These are phyloP conservation scores for Ogataea nakhonphanomensis DNA, from an alignment of 805 yeast genomes.

Conservation along the genomic window DNA sequence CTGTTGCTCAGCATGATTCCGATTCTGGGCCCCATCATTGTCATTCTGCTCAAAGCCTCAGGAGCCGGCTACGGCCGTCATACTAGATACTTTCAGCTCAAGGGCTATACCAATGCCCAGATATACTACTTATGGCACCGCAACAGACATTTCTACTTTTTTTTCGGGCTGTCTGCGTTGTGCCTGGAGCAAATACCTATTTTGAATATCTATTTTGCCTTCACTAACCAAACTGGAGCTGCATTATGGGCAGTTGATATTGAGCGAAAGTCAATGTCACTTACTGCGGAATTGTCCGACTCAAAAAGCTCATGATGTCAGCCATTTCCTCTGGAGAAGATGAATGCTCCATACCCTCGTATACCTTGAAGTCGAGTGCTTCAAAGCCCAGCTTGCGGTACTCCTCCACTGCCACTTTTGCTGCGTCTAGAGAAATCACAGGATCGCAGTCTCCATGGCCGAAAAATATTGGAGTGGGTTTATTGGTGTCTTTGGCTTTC, in stretches of 20 bases:
- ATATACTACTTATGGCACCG: slow-evolving; percentile 35
- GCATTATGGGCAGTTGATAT: slow-evolving; percentile 59
- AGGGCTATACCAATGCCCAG: slow-evolving; percentile 45
- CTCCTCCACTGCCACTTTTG: slow-evolving; percentile 40
- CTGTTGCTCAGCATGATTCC: slow-evolving; percentile 50
- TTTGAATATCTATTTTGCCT: slow-evolving; percentile 48
- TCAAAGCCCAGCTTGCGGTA: slow-evolving; percentile 45
- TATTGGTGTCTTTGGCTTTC: slow-evolving; percentile 39
- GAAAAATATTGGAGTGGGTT: slow-evolving; percentile 72
- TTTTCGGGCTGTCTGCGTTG: slow-evolving; percentile 52
- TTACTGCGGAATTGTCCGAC: slow-evolving; percentile 25
- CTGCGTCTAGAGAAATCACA: slow-evolving; percentile 45
- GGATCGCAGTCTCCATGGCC: slow-evolving; percentile 87
- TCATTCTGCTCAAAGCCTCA: slow-evolving; percentile 51
- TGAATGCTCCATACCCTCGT: slow-evolving; percentile 65
- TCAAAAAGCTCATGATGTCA: slow-evolving; percentile 49
- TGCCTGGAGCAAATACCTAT: slow-evolving; percentile 53
- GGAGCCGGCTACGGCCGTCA: slow-evolving; percentile 51
- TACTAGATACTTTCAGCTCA: slow-evolving; percentile 53
- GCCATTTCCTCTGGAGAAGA: slow-evolving; percentile 63
- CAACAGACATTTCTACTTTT: slow-evolving; percentile 34
- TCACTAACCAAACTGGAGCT: slow-evolving; percentile 59
- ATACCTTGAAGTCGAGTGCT: slow-evolving; percentile 48
- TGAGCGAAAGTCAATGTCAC: slow-evolving; percentile 20
- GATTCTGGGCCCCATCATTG: slow-evolving; percentile 53